Evolutionary conservation across 176 grass and related monocot genomes (phyloP), one percentile per base, ranked within the genome.

Genomic region (Avena sativa): DNA sequence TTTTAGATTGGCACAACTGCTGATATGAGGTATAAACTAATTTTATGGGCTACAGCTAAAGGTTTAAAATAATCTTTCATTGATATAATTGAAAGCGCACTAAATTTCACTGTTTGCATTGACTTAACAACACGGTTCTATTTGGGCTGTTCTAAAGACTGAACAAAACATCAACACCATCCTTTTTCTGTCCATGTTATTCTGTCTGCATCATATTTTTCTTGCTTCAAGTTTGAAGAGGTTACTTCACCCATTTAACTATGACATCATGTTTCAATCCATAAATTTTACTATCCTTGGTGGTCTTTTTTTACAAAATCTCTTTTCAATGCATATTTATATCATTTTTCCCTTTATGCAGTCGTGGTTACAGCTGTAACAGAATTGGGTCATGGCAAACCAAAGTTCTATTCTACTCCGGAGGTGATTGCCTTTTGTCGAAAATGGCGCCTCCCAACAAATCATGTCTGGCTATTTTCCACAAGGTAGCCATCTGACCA

Each of bases 401-500:
- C 96, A 87, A 98, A 88, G 76, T 98, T 98, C 68, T 95, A 94
- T 81, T 98, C 93, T 70, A 95, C 96, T 47, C 92, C 88, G 16
- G 92, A 95, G 71, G 71, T 98, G 69, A 92, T 98, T 67, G 90
- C 87, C 12, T 95, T 98, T 83, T 98, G 93, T 90, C 88, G 71
- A 82, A 90, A 95, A 91, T 95, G 96, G 96, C 93, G 93, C 19
- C 79, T 98, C 16, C 90, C 92, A 30, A 98, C 96, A 34, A 98
- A 98, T 65, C 88, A 98, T 80, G 83, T 98, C 38, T 98, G 96
- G 96, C 64, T 98, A 74, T 98, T 98, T 81, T 98, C 96, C 17
- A 94, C 96, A 85, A 94, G 96, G 96, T 98, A 69, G 49, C 7
- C 48, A 72, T 60, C 83, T 50, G 15, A 81, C 84, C 66, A 79